Evolutionary conservation across 768 basidiomycete species (phyloP), one percentile per base, ranked within the genome.

Genomic region (Serpula lacrymans): DNA sequence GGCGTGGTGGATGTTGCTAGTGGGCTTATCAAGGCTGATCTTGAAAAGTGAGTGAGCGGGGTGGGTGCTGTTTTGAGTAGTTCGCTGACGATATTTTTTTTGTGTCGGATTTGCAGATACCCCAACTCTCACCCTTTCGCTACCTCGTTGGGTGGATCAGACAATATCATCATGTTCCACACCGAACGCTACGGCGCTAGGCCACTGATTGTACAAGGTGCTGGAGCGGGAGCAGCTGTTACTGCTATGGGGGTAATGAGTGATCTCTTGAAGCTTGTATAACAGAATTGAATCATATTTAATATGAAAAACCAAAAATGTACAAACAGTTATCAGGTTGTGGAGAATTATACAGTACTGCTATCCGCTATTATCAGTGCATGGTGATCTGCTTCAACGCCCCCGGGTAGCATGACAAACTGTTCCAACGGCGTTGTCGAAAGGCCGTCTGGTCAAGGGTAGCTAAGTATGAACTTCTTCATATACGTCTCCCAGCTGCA

Each of bases 151-250:
- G 88, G 91, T 16, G 96, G 95, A 1, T 92, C 92, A 16, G 96
- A 99, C 64, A 98, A 98, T 61, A 97, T 99, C 58, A 79, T 99
- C 59, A 88, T 96, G 72, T 97, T 98, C 78, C 87, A 91, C 58
- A 97, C 95, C 0, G 82, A 88, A 55, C 74, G 96, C 29, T 99
- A 99, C 57, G 82, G 84, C 3, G 76, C 83, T 6, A 69, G 92
- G 29, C 95, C 96, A 1, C 69, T 99, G 41, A 89, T 98, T 45
- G 75, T 99, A 24, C 95, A 97, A 55, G 96, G 96, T 36, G 84
- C 94, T 1, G 96, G 96, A 3, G 96, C 96, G 0, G 96, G 96
- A n/a, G 92, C 92, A 1, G 92, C 87, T 18, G 95, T 98, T 11
- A 99, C 96, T 23, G 96, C 96, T 0, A 98, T 98, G 91, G 96